A percentile compares a stretch with the other conserved stretches of the same genome.
These are phyloP conservation scores for Coniosporium apollinis DNA, from an alignment of 495 filamentous ascomycete genomes.

Conservation along the genomic window DNA sequence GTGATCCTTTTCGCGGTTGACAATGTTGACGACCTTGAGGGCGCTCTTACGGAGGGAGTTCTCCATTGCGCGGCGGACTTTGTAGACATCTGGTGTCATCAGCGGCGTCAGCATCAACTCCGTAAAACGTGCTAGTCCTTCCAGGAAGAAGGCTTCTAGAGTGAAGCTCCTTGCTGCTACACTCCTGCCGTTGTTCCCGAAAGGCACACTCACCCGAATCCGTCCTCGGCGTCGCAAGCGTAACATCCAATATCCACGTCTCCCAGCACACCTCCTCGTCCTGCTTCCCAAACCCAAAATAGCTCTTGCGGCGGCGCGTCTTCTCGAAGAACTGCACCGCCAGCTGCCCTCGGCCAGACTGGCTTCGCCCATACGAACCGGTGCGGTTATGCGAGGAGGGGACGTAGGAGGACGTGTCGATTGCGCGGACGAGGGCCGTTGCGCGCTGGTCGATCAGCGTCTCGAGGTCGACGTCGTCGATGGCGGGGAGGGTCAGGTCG, in stretches of 20 bases:
- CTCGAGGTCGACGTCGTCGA: conserved; percentile 80
- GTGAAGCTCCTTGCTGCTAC: too few relatives aligned
- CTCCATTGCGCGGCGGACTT: conserved; percentile 76
- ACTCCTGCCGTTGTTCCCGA: too few relatives aligned
- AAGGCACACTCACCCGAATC: conserved; percentile 80
- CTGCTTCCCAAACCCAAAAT: conserved; percentile 61
- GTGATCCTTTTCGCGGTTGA: conserved; percentile 82
- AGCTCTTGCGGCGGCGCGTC: conserved; percentile 51
- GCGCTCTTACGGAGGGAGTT: conserved; percentile 69
- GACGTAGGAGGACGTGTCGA: conserved; percentile 17
- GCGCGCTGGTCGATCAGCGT: conserved; percentile 83
- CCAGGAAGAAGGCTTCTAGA: too few relatives aligned
- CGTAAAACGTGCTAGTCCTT: too few relatives aligned
- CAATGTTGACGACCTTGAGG: conserved; percentile 71
- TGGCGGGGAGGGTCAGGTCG: conserved; percentile 75
- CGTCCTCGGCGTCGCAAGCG: conserved; percentile 71
- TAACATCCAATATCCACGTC: conserved; percentile 83
- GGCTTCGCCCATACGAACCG: conserved; percentile 8
- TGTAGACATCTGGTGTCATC: conserved; percentile 49
- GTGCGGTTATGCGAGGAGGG: conserved; percentile 32
- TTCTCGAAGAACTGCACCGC: conserved; percentile 92
- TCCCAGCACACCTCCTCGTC: conserved; percentile 97
- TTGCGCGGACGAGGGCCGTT: conserved; percentile 48
- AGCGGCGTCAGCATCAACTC: neutral
- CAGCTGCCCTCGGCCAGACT: conserved; percentile 56